Base-by-base conservation (phyloP, 352 stramenopile species). In the Pythium chondricola region DNA sequence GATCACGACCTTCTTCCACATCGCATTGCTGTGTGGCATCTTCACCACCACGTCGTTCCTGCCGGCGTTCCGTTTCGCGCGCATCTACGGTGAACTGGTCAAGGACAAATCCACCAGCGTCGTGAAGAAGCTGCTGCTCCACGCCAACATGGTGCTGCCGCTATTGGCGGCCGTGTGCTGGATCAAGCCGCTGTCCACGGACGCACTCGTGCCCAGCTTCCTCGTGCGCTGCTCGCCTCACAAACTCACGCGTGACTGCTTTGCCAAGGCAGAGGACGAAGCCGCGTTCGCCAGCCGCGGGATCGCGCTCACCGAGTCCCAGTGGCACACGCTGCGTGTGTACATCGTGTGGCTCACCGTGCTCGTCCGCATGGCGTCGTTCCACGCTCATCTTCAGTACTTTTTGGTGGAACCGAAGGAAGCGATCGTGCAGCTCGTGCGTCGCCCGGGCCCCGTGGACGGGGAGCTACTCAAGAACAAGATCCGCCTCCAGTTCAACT, bases 401-500 rank as follows among this genome's bases (percentile, higher is more conserved):
- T 91, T 91, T 38, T 38, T 91, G n/a, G 46, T 88, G 11, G 80
- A 91, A 44, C 74, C 79, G 32, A 79, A 79, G 36, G 76, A 85
- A 27, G 52, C 77, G 39, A 85, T 88, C 57, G 68, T 78, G 5
- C 50, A 67, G 31, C 48, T 85, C 39, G 74, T 88, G 10, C 65
- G 63, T 14, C 68, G 70, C 8, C 63, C 64, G 0, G 80, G 80
- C 4, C 56, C 51, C 2, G 71, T 91, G 11, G 71, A 87, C 40
- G 78, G 76, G 1, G 56, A 65, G 20, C 44, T 85, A 27, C 52
- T 91, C 37, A 64, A 88, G 56, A 79, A 58, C 48, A 85, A 86
- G 41, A 71, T 88, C 20, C 71, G 78, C 41, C 63, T 91, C 36
- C 80, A 88, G 61, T 88, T 91, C 63, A 86, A 86, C 64, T 91